Conservation (phyloP, 108 stramenopile species). For the Halocafeteria seosinensis region DNA sequence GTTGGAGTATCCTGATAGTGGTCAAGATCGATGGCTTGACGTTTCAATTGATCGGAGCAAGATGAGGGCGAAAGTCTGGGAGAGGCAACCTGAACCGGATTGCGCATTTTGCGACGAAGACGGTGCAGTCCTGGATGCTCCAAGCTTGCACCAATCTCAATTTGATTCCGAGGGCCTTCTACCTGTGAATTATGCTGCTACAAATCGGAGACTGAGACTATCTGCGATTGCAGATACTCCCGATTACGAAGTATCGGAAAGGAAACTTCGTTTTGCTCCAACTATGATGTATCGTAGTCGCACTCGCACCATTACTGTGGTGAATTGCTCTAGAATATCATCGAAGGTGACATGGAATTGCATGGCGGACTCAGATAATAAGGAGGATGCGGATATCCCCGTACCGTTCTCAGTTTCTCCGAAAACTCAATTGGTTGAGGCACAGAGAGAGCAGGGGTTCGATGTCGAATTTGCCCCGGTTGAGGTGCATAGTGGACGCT, state of each 20-base stretch:
- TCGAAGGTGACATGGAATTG: constrained; percentile 24
- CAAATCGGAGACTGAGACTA: too few relatives aligned
- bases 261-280: constrained; percentile 18
- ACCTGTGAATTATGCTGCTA: too few relatives aligned
- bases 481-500: constrained; percentile 38
- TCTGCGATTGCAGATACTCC: constrained; percentile 24
- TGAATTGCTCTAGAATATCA: constrained; percentile 17
- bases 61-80: too few relatives aligned
- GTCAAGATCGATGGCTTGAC: too few relatives aligned
- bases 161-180: too few relatives aligned
- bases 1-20: too few relatives aligned
- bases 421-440: constrained; percentile 11
- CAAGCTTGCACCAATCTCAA: too few relatives aligned
- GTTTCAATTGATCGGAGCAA: too few relatives aligned
- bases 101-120: too few relatives aligned
- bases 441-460: constrained; percentile 23
- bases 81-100: too few relatives aligned
- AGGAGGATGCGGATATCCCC: neutral
- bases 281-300: constrained; percentile 38
- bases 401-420: constrained; percentile 40
- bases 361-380: too few relatives aligned
- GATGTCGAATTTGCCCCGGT: constrained; percentile 29
- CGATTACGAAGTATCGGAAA: constrained; percentile 11
- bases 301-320: constrained; percentile 13
- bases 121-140: too few relatives aligned